Evolutionary conservation across 352 stramenopile species (phyloP), one percentile per base, ranked within the genome.

Genomic region (Pythium myriotylum): DNA sequence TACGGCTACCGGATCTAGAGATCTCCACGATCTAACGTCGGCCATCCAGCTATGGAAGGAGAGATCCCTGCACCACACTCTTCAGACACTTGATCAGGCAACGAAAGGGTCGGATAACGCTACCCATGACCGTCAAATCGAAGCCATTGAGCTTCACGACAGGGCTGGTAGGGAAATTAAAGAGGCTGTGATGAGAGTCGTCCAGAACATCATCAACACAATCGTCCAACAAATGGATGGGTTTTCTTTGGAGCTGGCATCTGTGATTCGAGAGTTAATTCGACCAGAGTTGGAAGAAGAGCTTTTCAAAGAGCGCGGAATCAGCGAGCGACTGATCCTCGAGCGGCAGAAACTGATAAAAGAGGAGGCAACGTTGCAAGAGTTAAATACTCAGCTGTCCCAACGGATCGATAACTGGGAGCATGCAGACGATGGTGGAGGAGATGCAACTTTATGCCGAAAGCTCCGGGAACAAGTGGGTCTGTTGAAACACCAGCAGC

Each of bases 41-140:
- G 35, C 27, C 19, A 63, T 87, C 13, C 79, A 89, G 65, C 65
- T 84, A 2, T 89, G 77, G 75, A 86, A 87, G 33, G 79, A 89
- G 60, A 62, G 79, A 16, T 85, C 79, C 12, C 46, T 89, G 22
- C 69, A 87, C 24, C 75, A 83, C 43, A 84, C 73, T 2, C 64
- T 89, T 4, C 66, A 84, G 45, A 56, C 66, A 13, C 60, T 89
- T 6, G 79, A 88, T 6, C 41, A 43, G n/a, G 19, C 42, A 4
- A 42, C 47, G 32, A 63, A 54, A 1, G 14, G 2, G 3, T 2
- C 19, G 7, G 17, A 4, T 13, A 14, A 39, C 3, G 19, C 22
- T 14, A 48, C 40, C 27, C 29, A 13, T 20, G 75, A 84, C 33
- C 74, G 62, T 33, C 77, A 89, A 32, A 77, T 87, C 32, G 66